Percentiles rank a stretch among this genome's conserved stretches.
phyloP scores from a whole-genome alignment of 2,329 filamentous ascomycete species.

The Neoarthrinium moseri region DNA sequence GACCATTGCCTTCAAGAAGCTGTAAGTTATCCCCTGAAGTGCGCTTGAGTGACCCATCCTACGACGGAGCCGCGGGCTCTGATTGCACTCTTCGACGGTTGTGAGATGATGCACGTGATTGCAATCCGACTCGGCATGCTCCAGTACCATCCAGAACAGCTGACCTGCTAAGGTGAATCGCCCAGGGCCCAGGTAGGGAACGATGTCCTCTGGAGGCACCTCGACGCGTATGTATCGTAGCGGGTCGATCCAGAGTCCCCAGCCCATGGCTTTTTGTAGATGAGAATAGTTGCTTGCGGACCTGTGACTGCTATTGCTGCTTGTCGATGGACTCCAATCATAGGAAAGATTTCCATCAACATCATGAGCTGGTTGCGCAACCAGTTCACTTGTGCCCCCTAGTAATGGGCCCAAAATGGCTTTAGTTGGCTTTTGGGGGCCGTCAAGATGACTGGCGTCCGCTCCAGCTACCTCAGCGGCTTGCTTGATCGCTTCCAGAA shows the following conservation, averaged over 20 bases:
- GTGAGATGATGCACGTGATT: constrained; percentile 11
- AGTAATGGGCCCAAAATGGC: background rate
- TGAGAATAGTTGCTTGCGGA: too few species aligned
- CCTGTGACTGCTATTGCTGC: too few species aligned
- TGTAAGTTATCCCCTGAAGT: constrained; percentile 12
- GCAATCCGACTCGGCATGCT: constrained; percentile 19
- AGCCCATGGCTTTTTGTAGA: constrained; percentile 15
- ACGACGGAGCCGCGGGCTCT: background rate
- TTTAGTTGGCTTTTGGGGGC: background rate
- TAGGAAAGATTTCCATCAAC: too few species aligned
- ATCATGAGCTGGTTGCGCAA: background rate
- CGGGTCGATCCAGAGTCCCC: constrained; percentile 20
- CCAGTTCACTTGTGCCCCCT: background rate
- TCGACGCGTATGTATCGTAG: constrained; percentile 16
- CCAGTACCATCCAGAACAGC: constrained; percentile 24
- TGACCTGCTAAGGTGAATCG: constrained; percentile 22
- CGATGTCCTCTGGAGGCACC: constrained; percentile 16
- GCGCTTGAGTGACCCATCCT: constrained; percentile 17
- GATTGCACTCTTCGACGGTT: background rate
- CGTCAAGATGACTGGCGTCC: constrained; percentile 6
- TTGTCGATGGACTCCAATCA: too few species aligned
- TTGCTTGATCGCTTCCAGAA: constrained; percentile 16
- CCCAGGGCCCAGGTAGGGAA: constrained; percentile 23
- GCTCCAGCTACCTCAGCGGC: constrained; percentile 18
- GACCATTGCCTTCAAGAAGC: constrained; percentile 19